Evolutionary conservation across 2,329 filamentous ascomycete species (phyloP).

Genomic region (Ophiostoma quercus): DNA sequence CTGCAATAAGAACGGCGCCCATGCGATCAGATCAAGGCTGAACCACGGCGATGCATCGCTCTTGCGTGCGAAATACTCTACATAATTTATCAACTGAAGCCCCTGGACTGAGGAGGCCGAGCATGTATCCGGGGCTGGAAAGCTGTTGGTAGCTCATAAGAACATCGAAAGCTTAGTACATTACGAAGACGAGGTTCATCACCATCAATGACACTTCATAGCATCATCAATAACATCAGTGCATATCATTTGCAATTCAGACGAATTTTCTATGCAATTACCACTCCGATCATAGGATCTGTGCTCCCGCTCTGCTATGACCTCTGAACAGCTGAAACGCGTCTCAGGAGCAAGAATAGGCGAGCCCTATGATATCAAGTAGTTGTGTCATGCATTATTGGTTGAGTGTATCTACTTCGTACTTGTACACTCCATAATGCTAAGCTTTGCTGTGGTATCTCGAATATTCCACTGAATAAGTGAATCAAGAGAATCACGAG

Average conservation of each 20-base stretch:
- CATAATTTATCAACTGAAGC: too few relatives aligned
- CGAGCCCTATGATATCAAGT: not conserved
- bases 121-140: too few relatives aligned
- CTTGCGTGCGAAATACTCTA: too few relatives aligned
- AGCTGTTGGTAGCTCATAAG: too few relatives aligned
- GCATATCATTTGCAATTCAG: not conserved
- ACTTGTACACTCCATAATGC: too few relatives aligned
- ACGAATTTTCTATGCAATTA: not conserved
- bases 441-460: not conserved
- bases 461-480: not conserved
- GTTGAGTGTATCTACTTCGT: not conserved
- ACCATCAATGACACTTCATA: not conserved
- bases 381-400: not conserved
- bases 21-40: too few relatives aligned
- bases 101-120: too few relatives aligned
- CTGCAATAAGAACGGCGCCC: too few relatives aligned
- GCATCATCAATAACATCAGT: not conserved
- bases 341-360: constrained; percentile 1
- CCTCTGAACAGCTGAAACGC: constrained; percentile 5
- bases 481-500: not conserved
- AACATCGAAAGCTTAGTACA: too few relatives aligned
- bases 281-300: constrained; percentile 2
- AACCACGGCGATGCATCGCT: too few relatives aligned
- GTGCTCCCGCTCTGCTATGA: constrained; percentile 10
- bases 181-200: not conserved